Evolutionary conservation across 768 basidiomycete species (phyloP).

Genomic region (Mrakia blollopis): DNA sequence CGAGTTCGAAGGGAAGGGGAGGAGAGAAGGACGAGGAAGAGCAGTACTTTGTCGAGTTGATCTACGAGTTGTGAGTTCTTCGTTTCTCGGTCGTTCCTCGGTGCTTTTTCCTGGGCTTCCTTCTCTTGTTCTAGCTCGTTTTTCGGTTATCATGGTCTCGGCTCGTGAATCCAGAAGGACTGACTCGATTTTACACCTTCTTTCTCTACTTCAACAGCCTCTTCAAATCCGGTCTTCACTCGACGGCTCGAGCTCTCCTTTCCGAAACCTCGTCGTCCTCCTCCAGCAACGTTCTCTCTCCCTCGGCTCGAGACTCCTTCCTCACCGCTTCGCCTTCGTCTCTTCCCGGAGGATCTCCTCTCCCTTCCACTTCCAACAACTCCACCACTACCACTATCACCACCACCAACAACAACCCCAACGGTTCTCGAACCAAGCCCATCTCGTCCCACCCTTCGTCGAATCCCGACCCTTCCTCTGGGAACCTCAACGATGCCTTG

Average conservation of each 20-base stretch:
- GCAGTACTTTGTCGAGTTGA: slow-evolving; percentile 19
- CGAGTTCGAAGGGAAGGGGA: background rate
- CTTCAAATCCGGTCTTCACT: slow-evolving; percentile 18
- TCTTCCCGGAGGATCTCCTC: background rate
- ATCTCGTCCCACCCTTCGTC: background rate
- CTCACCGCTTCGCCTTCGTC: background rate
- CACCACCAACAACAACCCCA: background rate
- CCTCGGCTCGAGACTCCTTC: background rate
- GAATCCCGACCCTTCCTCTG: background rate
- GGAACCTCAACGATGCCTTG: background rate
- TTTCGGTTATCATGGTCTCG: no score
- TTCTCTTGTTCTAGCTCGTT: background rate
- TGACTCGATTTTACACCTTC: background rate
- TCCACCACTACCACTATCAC: no score
- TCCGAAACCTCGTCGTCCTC: slow-evolving; percentile 1
- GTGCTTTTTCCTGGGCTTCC: background rate
- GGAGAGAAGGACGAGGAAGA: slow-evolving; percentile 13
- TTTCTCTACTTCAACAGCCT: background rate
- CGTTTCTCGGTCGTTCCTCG: background rate
- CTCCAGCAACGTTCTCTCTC: background rate
- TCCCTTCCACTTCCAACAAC: background rate
- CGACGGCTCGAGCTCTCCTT: slow-evolving; percentile 18
- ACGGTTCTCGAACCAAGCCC: background rate
- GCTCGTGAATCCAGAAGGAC: background rate
- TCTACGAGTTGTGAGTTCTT: slow-evolving; percentile 22